Percentiles rank a stretch among this genome's conserved stretches.
Evolutionary conservation across 2,329 filamentous ascomycete genomes (phyloP).

Genomic region (Fusarium protoensiforme): DNA sequence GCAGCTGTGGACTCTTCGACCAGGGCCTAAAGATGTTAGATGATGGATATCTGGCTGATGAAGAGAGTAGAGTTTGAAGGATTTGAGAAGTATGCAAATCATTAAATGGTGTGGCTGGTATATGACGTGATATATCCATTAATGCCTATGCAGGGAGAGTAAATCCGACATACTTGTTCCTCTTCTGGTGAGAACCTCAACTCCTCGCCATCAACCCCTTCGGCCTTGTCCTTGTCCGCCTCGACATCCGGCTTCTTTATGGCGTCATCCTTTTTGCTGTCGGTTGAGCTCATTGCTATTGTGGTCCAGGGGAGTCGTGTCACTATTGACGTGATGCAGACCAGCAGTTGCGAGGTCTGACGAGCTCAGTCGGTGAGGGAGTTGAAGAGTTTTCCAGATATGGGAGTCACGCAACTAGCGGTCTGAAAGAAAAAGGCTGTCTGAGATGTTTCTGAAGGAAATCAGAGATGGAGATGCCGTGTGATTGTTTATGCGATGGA

Average conservation of each 20-base stretch:
- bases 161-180: constrained; percentile 60
- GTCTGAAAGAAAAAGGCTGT: neutral
- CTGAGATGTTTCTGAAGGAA: no score
- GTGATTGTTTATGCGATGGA: neutral
- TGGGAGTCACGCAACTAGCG: neutral
- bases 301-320: neutral
- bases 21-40: constrained; percentile 63
- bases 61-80: neutral
- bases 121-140: neutral
- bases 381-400: neutral
- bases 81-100: neutral
- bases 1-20: constrained; percentile 76
- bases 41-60: neutral
- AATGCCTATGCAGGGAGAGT: neutral
- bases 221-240: neutral
- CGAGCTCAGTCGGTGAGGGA: neutral
- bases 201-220: constrained; percentile 38
- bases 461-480: neutral
- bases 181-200: constrained; percentile 64
- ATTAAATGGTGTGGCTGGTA: neutral
- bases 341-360: neutral
- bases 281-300: constrained; percentile 8
- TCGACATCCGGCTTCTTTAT: neutral
- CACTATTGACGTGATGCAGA: neutral
- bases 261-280: neutral